Conservation (phyloP, 1,284 basidiomycete species). For the Heterobasidion occidentale region DNA sequence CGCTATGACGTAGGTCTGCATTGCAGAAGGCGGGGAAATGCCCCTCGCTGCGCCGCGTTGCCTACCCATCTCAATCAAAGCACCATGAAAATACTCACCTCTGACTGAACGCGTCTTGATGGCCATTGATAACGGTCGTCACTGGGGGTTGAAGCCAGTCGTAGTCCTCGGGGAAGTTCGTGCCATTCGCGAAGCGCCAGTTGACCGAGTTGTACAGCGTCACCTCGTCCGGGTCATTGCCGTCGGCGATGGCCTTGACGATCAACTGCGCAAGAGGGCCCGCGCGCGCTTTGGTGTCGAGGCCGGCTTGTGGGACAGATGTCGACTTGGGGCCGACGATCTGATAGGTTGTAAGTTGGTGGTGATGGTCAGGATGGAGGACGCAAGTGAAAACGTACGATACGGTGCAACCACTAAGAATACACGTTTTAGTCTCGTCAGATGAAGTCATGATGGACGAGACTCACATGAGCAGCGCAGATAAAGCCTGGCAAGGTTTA, state of each 20-base stretch:
- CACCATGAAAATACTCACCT: constrained; percentile 20
- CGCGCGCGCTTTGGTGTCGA: constrained; percentile 44
- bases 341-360: constrained; percentile 18
- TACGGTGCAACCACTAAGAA: constrained; percentile 51
- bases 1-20: neutral
- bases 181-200: constrained; percentile 43
- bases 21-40: too few relatives aligned
- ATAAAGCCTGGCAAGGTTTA: constrained; percentile 37
- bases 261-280: constrained; percentile 44
- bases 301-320: constrained; percentile 49
- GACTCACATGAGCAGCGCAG: constrained; percentile 49
- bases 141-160: constrained; percentile 41
- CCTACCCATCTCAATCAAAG: too few relatives aligned
- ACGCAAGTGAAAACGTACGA: constrained; percentile 36
- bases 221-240: constrained; percentile 35
- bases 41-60: too few relatives aligned
- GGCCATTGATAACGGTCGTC: constrained; percentile 35
- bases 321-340: constrained; percentile 44
- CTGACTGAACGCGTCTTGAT: constrained; percentile 40
- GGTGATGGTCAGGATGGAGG: neutral
- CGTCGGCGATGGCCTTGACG: constrained; percentile 33
- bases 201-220: constrained; percentile 43
- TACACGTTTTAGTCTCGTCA: neutral
- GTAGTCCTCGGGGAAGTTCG: constrained; percentile 30
- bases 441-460: neutral